Conservation (phyloP, 106 monocot species). For the Gastrodia elata region DNA sequence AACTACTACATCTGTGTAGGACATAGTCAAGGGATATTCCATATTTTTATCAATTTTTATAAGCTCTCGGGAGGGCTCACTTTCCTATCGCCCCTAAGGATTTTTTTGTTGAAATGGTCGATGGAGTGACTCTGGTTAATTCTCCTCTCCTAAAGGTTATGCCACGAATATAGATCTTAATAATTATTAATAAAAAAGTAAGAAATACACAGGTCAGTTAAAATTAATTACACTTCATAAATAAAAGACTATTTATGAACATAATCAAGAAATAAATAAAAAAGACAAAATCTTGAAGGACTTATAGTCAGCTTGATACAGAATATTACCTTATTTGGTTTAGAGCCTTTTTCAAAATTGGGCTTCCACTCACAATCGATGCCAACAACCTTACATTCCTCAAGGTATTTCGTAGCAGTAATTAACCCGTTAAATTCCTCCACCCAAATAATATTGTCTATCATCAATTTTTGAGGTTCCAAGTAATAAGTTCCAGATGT, state of each 20-base stretch:
- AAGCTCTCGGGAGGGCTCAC: too few relatives aligned
- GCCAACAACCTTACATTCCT: conserved; percentile 80
- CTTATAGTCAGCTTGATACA: not conserved
- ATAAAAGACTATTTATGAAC: not conserved
- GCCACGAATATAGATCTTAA: not conserved
- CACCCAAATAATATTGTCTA: conserved; percentile 77
- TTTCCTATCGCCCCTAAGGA: too few relatives aligned
- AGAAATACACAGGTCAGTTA: too few relatives aligned
- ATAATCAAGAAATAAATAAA: not conserved
- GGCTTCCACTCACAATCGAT: conserved; percentile 99
- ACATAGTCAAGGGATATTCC: too few relatives aligned
- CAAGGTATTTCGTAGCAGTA: conserved; percentile 55
- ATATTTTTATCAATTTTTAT: too few relatives aligned
- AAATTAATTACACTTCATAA: not conserved
- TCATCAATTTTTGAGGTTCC: conserved; percentile 41
- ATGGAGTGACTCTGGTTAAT: too few relatives aligned
- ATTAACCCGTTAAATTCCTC: conserved; percentile 54
- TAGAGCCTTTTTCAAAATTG: conserved; percentile 79
- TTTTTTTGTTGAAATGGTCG: too few relatives aligned
- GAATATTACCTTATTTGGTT: conserved; percentile 62
- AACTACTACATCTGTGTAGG: too few relatives aligned
- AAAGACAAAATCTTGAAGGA: not conserved
- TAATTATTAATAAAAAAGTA: too few relatives aligned
- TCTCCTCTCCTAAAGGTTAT: too few relatives aligned
- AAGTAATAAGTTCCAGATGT: conserved; percentile 32